phyloP scores from a whole-genome alignment of 345 rosid genomes.

The Rhodamnia argentea region DNA sequence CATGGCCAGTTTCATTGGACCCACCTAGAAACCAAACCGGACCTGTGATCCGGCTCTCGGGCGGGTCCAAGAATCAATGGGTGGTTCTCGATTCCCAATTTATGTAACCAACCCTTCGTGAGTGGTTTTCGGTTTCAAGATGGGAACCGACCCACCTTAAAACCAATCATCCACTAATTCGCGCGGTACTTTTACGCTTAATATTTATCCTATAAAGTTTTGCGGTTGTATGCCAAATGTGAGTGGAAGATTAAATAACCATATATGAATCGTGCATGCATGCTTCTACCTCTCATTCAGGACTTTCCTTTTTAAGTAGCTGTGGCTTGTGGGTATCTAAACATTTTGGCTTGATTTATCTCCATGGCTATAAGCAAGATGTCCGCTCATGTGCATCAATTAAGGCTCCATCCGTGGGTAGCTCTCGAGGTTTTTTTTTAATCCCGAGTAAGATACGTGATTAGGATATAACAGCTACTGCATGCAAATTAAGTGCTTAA shows the following conservation, averaged over 20 bases:
- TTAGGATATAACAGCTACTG: fast-evolving
- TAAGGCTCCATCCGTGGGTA: neutral
- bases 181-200: too few relatives aligned
- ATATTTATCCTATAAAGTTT: too few relatives aligned
- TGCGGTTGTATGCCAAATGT: too few relatives aligned
- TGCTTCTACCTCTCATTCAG: neutral
- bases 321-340: neutral
- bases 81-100: too few relatives aligned
- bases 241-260: neutral
- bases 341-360: neutral
- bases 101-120: too few relatives aligned
- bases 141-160: too few relatives aligned
- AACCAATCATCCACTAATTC: too few relatives aligned
- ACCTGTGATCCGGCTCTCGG: too few relatives aligned
- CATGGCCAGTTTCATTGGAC: too few relatives aligned
- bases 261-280: fast-evolving
- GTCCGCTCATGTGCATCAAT: neutral
- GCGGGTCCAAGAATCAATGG: too few relatives aligned
- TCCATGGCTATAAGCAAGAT: neutral
- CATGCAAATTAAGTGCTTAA: neutral
- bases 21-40: too few relatives aligned
- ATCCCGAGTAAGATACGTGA: neutral
- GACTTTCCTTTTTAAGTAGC: neutral
- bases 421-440: neutral
- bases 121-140: too few relatives aligned